Evolutionary conservation across 1,284 basidiomycete genomes (phyloP), one percentile per base, ranked within the genome.

Genomic region (Stygiomarasmius scandens): DNA sequence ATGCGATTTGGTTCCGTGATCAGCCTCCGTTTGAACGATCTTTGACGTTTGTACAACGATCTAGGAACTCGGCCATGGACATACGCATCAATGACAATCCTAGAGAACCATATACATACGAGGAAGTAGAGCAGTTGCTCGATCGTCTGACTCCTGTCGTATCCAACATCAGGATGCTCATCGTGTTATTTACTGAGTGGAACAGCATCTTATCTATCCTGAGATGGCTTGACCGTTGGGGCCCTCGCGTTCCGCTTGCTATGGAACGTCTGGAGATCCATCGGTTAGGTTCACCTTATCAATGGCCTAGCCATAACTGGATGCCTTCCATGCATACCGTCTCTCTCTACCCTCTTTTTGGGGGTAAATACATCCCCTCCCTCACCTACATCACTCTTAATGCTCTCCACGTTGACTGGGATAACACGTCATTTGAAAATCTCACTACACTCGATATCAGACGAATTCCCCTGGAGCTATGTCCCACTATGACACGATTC

Each of bases 221-320:
- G 53, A 71, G 81, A 44, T 77, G 76, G 60, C 69, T 89, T 41
- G 48, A 48, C 24, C 32, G 36, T 24, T 51, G 48, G 25, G 54
- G 43, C 27, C 5, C 46, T 34, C 49, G 22, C 20, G 36, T 22
- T 14, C 46, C 58, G 48, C 51, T 51, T 12, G 38, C 12, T 1
- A 52, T 90, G 24, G 76, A 84, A 59, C 79, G 80, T 22, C 71
- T 89, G 58, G 86, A 87, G 67, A 67, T 90, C 23, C 84, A 86
- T 67, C 78, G 85, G 27, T 69, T 70, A 14, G 80, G 80, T 14
- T 54, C 66, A 22, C 76, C 78, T 46, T 79, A 77, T 61, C 65
- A 79, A 20, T 78, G 78, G 71, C 64, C 76, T 29, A 78, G 77
- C 27, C 65, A 8, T 69, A 32, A 24, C 32, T 48, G 9, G n/a